Conservation (phyloP, 2,329 filamentous ascomycete species). For the Venturiaceae sp. region DNA sequence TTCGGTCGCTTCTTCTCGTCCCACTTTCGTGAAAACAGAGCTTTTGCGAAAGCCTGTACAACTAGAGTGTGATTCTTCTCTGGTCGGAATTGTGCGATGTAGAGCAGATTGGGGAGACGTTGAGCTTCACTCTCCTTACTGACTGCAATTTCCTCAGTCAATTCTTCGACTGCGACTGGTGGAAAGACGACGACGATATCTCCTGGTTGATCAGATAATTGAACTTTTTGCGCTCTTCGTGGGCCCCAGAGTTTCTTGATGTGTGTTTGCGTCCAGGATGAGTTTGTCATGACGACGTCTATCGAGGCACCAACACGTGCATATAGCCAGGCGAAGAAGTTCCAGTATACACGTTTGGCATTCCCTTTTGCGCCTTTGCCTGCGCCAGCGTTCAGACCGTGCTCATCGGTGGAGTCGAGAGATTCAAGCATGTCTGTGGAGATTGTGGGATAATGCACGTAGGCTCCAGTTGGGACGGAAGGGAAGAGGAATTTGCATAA, state of each 20-base stretch:
- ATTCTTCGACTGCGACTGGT: conserved; percentile 79
- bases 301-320: conserved; percentile 72
- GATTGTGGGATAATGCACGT: conserved; percentile 97
- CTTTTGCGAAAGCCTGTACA: conserved; percentile 67
- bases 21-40: conserved; percentile 32
- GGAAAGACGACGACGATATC: conserved; percentile 62
- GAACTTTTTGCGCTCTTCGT: neutral
- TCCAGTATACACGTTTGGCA: conserved; percentile 77
- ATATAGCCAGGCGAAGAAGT: conserved; percentile 73
- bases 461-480: conserved; percentile 73
- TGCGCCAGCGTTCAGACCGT: conserved; percentile 74
- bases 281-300: conserved; percentile 97
- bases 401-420: conserved; percentile 7
- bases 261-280: conserved; percentile 80
- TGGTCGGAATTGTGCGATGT: conserved; percentile 94
- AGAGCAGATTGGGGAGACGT: conserved; percentile 67
- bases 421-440: conserved; percentile 94
- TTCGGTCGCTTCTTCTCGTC: conserved; percentile 36
- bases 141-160: conserved; percentile 65
- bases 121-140: conserved; percentile 56
- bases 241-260: conserved; percentile 34
- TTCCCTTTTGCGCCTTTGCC: conserved; percentile 62
- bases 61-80: conserved; percentile 94
- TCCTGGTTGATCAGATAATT: neutral
- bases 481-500: conserved; percentile 76